These are phyloP conservation scores for Pseudonectria foliicola DNA, from an alignment of 2,329 filamentous ascomycete species.

Conservation along the genomic window DNA sequence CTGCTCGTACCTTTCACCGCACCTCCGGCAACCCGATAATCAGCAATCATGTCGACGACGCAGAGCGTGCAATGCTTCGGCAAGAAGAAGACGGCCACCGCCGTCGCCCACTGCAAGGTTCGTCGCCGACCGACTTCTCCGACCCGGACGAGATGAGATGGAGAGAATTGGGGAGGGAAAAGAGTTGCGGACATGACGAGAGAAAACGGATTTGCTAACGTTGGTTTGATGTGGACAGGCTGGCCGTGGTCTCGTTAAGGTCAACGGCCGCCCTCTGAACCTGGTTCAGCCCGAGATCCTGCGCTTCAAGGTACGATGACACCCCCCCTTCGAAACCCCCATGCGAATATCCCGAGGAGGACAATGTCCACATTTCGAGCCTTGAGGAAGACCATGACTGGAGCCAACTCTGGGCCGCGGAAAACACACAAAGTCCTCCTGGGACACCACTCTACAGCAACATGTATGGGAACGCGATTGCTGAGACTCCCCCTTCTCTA, in stretches of 20 bases:
- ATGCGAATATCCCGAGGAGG: slow-evolving; percentile 3
- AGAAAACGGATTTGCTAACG: slow-evolving; percentile 20
- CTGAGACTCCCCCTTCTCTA: slow-evolving; percentile 12
- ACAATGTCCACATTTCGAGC: slow-evolving; percentile 6
- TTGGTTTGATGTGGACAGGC: slow-evolving; percentile 24
- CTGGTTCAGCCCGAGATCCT: slow-evolving; percentile 95
- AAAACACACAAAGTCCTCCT: no score
- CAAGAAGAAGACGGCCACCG: slow-evolving; percentile 91
- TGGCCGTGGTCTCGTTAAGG: slow-evolving; percentile 78
- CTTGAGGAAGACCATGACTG: slow-evolving; percentile 3
- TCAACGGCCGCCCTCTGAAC: slow-evolving; percentile 92
- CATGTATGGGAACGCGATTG: slow-evolving; percentile 5
- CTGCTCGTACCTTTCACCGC: slow-evolving; percentile 14
- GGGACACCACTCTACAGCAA: no score
- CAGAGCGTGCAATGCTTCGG: slow-evolving; percentile 97
- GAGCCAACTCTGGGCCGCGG: no score
- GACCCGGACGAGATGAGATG: slow-evolving; percentile 1
- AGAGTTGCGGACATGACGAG: no score
- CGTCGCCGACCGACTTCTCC: slow-evolving; percentile 22
- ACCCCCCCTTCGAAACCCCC: slow-evolving; percentile 2
- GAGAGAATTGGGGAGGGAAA: slow-evolving; percentile 4
- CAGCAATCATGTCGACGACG: slow-evolving; percentile 63
- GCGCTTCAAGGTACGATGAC: slow-evolving; percentile 77
- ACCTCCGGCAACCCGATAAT: slow-evolving; percentile 22
- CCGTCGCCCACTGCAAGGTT: slow-evolving; percentile 91